Conservation (phyloP, 176 grass and related monocot species). For the bread wheat (Triticum aestivum) region IWGSC_CS_RefSeq_v2.1 NC_057807.1:541430280-541430779, state of each 20-base stretch:
- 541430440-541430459: neutral
- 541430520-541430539: neutral
- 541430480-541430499: neutral
- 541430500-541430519: neutral
- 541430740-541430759: neutral
- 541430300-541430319: neutral
- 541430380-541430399: neutral
- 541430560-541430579: conserved; percentile 84
- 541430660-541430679: conserved; percentile 16
- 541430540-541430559: neutral
- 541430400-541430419: neutral
- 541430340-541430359: neutral
- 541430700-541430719: neutral
- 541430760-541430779: neutral
- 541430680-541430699: neutral
- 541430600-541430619: conserved; percentile 91
- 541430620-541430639: conserved; percentile 86
- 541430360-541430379: neutral
- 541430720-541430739: neutral
- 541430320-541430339: neutral
- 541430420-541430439: conserved; percentile 1
- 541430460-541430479: neutral
- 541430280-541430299: neutral
- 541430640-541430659: conserved; percentile 32
- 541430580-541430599: conserved; percentile 97